Conservation (phyloP, 352 stramenopile genomes). For the Globisporangium alternatum region DNA sequence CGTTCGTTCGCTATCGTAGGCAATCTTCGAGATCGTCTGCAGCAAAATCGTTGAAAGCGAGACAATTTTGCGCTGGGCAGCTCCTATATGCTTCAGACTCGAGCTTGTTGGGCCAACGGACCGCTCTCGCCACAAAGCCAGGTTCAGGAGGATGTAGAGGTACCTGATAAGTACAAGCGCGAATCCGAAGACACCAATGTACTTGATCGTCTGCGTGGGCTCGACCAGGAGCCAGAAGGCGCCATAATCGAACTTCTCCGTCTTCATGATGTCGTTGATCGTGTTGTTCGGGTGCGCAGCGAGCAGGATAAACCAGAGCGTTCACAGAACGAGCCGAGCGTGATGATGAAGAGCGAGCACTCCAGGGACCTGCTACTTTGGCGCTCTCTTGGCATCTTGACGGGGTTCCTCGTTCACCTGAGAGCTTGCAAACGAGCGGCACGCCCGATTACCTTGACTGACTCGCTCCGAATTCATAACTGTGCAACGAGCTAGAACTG, state of each 20-base stretch:
- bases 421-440: too few species aligned
- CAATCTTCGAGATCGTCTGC: background rate
- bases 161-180: conserved; percentile 25
- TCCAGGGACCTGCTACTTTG: too few species aligned
- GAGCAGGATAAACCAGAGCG: conserved; percentile 28
- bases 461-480: too few species aligned
- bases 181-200: conserved; percentile 18
- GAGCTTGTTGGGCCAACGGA: background rate
- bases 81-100: background rate
- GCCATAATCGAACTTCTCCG: conserved; percentile 27
- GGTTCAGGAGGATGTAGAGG: conserved; percentile 13
- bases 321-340: conserved; percentile 23
- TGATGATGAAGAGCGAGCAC: background rate
- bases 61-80: background rate
- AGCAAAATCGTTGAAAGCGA: background rate
- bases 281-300: conserved; percentile 26
- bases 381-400: too few species aligned
- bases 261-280: conserved; percentile 34
- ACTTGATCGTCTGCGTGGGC: conserved; percentile 17
- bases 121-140: background rate
- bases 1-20: background rate
- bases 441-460: too few species aligned
- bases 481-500: too few species aligned
- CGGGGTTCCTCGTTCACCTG: too few species aligned
- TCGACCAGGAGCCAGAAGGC: conserved; percentile 38